A percentile compares a stretch with the other conserved stretches of the same genome.
These are phyloP conservation scores for Pholiota adiposa DNA, from an alignment of 1,284 basidiomycete species.

Conservation along the genomic window DNA sequence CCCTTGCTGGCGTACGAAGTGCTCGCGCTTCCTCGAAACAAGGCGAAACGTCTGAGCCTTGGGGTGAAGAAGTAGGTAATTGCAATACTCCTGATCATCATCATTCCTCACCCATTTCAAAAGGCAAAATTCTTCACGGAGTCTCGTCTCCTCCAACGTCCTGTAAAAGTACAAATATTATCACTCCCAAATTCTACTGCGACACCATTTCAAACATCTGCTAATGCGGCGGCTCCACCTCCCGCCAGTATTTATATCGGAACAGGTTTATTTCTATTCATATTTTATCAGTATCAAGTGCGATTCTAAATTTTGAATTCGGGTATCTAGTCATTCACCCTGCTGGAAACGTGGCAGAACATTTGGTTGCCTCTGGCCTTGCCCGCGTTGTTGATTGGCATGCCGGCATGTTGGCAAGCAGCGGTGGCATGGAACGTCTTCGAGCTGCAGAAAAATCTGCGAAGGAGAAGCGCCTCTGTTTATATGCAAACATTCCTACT, in stretches of 20 bases:
- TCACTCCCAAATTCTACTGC: conserved; percentile 85
- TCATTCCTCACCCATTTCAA: conserved; percentile 24
- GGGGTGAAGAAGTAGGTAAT: conserved; percentile 79
- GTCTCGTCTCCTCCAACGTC: conserved; percentile 88
- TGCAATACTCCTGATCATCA: conserved; percentile 13
- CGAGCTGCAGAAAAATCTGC: conserved; percentile 85
- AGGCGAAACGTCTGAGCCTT: conserved; percentile 79
- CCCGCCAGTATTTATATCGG: conserved; percentile 91
- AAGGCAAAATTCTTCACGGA: conserved; percentile 96
- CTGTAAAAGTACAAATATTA: conserved; percentile 85
- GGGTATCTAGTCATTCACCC: conserved; percentile 76
- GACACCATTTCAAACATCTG: conserved; percentile 78
- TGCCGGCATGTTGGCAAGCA: conserved; percentile 87
- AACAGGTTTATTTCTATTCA: conserved; percentile 53
- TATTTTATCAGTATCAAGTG: not conserved
- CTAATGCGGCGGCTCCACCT: conserved; percentile 58
- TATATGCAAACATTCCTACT: conserved; percentile 70
- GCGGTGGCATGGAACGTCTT: conserved; percentile 84
- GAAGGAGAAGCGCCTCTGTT: conserved; percentile 79
- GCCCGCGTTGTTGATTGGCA: conserved; percentile 98
- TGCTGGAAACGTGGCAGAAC: conserved; percentile 93
- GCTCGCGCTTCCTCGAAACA: conserved; percentile 75
- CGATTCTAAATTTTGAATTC: conserved; percentile 8
- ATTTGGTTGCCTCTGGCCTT: conserved; percentile 83
- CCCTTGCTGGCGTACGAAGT: conserved; percentile 86